Evolutionary conservation across 2,329 filamentous ascomycete genomes (phyloP), one percentile per base, ranked within the genome.

Genomic region (Cordyceps cateniannulata): DNA sequence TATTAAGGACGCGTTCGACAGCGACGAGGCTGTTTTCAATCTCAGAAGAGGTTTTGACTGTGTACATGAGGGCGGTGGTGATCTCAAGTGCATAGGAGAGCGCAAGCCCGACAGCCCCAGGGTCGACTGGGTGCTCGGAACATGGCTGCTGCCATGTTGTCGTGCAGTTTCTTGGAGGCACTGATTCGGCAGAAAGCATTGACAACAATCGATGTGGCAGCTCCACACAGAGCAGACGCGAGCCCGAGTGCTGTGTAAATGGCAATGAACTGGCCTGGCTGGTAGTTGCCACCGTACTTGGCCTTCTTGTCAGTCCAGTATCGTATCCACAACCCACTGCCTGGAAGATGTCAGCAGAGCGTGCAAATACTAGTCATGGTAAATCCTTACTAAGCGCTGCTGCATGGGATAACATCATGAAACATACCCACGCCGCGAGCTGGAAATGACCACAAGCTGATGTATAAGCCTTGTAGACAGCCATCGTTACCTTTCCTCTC

Each of bases 161-260:
- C 91, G 72, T 96, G 92, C 61, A 96, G 80, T 77, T 96, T 96
- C 65, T 91, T 84, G 40, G 91, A 96, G 59, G 92, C 92, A 85
- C 96, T 91, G 65, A 96, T 96, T 8, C 91, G 96, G 76, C 92
- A 96, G 77, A 96, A 96, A 66, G 96, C 96, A 92, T 92, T 96
- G 44, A 96, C 79, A 65, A 96, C 91, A 66, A 96, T 78, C 16
- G 91, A 96, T 74, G 96, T 92, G 47, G 92, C 70, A 45, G 96
- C 90, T 9, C 93, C 91, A 63, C 96, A 79, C 45, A 83, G 79
- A 54, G 92, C 86, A 49, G 88, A 86, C 44, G 91, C 91, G 48
- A 96, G 81, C 44, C 92, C 92, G 73, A 96, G 90, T 29, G 88
- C 89, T 74, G 96, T 91, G 75, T 96, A 96, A 65, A 96, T 83